Conservation (phyloP, 108 stramenopile genomes). For the Nitzschia putrida region DNA sequence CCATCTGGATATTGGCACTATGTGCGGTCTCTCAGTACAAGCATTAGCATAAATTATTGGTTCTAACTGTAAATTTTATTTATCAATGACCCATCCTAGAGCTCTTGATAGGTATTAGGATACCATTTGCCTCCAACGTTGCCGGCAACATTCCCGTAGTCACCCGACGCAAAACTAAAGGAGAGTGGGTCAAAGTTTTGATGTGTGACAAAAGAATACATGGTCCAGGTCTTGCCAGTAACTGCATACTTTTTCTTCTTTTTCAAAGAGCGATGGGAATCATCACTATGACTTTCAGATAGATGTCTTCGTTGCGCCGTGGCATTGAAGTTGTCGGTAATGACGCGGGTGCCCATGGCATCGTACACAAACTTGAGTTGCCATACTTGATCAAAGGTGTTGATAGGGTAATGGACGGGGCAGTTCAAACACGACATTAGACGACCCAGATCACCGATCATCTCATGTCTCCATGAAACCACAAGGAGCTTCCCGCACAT, state of each 20-base stretch:
- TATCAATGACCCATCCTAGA: neutral
- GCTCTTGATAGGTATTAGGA: neutral
- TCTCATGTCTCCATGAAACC: conserved; percentile 47
- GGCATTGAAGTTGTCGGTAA: neutral
- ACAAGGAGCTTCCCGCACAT: conserved; percentile 43
- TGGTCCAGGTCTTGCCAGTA: conserved; percentile 31
- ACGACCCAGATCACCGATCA: conserved; percentile 32
- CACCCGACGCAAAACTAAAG: conserved; percentile 36
- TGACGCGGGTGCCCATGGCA: conserved; percentile 14
- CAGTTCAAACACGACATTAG: conserved; percentile 46
- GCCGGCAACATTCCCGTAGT: conserved; percentile 18
- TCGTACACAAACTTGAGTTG: conserved; percentile 57
- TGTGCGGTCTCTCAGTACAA: conserved; percentile 57
- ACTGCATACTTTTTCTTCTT: conserved; percentile 8
- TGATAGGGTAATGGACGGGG: conserved; percentile 30
- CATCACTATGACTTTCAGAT: neutral
- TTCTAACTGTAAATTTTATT: conserved; percentile 42
- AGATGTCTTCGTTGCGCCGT: conserved; percentile 1
- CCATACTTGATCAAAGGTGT: conserved; percentile 54
- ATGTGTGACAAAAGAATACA: conserved; percentile 27
- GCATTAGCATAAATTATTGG: conserved; percentile 61
- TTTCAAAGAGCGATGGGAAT: conserved; percentile 4
- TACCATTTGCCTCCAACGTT: conserved; percentile 14
- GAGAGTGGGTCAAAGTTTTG: conserved; percentile 53
- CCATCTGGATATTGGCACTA: conserved; percentile 68